Evolutionary conservation across 2,329 filamentous ascomycete species (phyloP).

Genomic region (Exophiala bonariae): DNA sequence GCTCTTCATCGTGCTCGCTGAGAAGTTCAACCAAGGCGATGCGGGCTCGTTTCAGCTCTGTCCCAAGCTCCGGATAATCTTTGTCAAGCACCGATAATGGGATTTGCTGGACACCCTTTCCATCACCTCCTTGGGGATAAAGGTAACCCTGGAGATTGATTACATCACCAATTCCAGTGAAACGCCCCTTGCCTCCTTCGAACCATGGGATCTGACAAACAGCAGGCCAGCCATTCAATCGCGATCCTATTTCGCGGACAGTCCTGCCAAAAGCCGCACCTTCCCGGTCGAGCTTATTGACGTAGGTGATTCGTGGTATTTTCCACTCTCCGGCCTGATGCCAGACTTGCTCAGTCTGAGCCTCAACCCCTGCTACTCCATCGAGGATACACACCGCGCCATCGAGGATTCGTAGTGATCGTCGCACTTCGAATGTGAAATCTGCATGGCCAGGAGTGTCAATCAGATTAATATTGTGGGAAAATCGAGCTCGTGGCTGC

Average conservation of each 20-base stretch:
- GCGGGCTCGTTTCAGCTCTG: constrained; percentile 74
- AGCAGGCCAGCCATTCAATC: constrained; percentile 80
- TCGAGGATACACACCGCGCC: constrained; percentile 92
- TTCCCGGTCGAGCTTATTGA: constrained; percentile 84
- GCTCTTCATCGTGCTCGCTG: constrained; percentile 82
- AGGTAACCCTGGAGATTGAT: constrained; percentile 72
- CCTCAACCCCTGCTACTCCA: constrained; percentile 90
- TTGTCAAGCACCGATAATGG: constrained; percentile 54
- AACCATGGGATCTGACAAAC: constrained; percentile 97
- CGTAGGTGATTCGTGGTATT: constrained; percentile 78
- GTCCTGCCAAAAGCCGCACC: constrained; percentile 81
- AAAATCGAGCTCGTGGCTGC: constrained; percentile 51
- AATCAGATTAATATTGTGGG: constrained; percentile 83
- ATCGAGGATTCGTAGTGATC: constrained; percentile 83
- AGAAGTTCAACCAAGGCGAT: constrained; percentile 77
- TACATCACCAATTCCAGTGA: constrained; percentile 83
- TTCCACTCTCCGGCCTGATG: constrained; percentile 79
- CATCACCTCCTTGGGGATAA: constrained; percentile 69
- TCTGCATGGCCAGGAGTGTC: constrained; percentile 97
- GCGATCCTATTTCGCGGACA: constrained; percentile 78
- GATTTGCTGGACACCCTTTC: constrained; percentile 60
- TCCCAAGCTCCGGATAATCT: constrained; percentile 52
- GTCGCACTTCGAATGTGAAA: constrained; percentile 93
- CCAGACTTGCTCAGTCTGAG: constrained; percentile 97
- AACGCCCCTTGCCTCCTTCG: constrained; percentile 68